Percentiles rank a stretch among this genome's conserved stretches.
Conservation (phyloP, 2,329 filamentous ascomycete genomes). For the Lasiodiplodia sp. region DNA sequence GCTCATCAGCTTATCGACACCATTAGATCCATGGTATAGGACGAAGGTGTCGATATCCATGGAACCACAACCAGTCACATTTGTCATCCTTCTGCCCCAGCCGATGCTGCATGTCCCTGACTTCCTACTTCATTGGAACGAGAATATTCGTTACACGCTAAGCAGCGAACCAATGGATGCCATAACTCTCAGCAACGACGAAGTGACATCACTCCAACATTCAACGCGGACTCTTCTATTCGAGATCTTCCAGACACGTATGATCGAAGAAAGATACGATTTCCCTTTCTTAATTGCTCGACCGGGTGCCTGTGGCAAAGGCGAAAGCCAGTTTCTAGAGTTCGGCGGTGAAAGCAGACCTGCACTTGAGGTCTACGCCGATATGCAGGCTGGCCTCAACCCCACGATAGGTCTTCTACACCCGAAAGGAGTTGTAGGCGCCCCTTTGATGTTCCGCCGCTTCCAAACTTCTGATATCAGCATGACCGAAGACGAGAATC, state of each 20-base stretch:
- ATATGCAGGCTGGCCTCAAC: conserved; percentile 30
- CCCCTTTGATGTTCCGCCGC: neutral
- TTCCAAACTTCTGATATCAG: neutral
- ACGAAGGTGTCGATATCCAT: neutral
- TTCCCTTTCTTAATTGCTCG: conserved; percentile 43
- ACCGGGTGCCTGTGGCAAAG: neutral
- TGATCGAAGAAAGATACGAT: conserved; percentile 38
- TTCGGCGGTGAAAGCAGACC: conserved; percentile 22
- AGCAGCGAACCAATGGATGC: conserved; percentile 32
- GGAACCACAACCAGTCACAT: conserved; percentile 32
- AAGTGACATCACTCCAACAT: conserved; percentile 35
- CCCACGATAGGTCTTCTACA: neutral
- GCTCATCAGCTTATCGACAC: neutral
- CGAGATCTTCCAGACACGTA: conserved; percentile 36
- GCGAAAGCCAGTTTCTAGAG: neutral
- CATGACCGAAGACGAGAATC: conserved; percentile 34
- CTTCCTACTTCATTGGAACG: conserved; percentile 43
- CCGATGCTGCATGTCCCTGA: conserved; percentile 36
- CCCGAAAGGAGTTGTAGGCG: neutral
- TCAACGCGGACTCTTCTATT: conserved; percentile 41
- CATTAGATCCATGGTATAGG: conserved; percentile 1
- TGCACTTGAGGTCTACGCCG: conserved; percentile 30
- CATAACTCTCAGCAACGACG: conserved; percentile 31
- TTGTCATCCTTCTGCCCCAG: conserved; percentile 38
- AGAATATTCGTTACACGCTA: conserved; percentile 36